Percentiles rank a stretch among this genome's conserved stretches.
Evolutionary conservation across 2,329 filamentous ascomycete genomes (phyloP).

Genomic region (Diaporthe humulicola): DNA sequence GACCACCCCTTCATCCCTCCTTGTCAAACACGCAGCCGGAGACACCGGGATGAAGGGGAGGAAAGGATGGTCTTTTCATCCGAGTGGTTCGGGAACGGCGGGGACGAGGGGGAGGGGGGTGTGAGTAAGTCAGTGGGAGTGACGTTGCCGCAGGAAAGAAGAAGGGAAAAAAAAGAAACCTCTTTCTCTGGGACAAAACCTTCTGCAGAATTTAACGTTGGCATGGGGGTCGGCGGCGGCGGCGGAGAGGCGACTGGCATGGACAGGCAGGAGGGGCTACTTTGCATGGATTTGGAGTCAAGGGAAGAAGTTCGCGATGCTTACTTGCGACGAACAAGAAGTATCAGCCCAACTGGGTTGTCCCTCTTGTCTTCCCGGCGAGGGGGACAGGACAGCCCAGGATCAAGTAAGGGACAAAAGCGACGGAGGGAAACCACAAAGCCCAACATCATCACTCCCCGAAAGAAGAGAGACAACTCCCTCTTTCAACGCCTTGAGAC

Average conservation of each 20-base stretch:
- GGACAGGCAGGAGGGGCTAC: slow-evolving; percentile 9
- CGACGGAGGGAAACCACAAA: slow-evolving; percentile 12
- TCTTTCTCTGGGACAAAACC: slow-evolving; percentile 2
- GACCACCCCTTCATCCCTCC: not conserved
- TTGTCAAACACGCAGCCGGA: slow-evolving; percentile 28
- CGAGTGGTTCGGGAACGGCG: slow-evolving; percentile 7
- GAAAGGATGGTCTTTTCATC: not conserved
- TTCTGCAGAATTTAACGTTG: slow-evolving; percentile 17
- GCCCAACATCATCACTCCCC: slow-evolving; percentile 19
- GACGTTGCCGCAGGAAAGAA: not conserved
- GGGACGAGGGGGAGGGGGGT: not conserved
- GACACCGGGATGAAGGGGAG: not conserved
- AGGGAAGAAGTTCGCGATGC: slow-evolving; percentile 22
- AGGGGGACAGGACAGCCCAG: not conserved
- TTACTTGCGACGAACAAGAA: slow-evolving; percentile 31
- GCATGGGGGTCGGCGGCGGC: not conserved
- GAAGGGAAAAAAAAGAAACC: not conserved
- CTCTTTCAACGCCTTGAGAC: slow-evolving; percentile 3
- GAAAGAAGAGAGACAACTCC: slow-evolving; percentile 1
- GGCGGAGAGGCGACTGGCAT: not conserved
- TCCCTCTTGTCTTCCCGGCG: slow-evolving; percentile 31
- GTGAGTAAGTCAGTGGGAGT: not conserved
- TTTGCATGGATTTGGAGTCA: slow-evolving; percentile 28
- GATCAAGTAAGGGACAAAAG: slow-evolving; percentile 11
- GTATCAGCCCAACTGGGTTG: slow-evolving; percentile 20